These are phyloP conservation scores for Carex cristatella DNA, from an alignment of 176 grass and related monocot genomes.

Conservation along the genomic window DNA sequence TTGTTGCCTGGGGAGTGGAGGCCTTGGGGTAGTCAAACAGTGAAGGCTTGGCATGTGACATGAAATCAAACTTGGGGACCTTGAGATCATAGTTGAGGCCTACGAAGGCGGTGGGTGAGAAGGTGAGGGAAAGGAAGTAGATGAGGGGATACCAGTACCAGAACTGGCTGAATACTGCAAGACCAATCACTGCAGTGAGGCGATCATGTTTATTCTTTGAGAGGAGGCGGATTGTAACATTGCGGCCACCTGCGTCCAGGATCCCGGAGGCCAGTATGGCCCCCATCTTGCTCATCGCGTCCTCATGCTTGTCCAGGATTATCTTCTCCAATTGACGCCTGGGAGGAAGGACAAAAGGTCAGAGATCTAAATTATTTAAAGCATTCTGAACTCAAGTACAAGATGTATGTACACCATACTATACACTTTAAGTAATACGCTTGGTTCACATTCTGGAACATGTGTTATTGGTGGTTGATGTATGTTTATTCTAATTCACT, in stretches of 20 bases:
- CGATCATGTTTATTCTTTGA: conserved; percentile 93
- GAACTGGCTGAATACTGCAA: conserved; percentile 94
- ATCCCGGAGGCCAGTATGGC: conserved; percentile 98
- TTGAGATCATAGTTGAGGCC: conserved; percentile 94
- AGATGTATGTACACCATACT: not conserved
- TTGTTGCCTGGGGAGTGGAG: conserved; percentile 67
- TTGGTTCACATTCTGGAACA: not conserved
- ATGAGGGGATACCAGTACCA: conserved; percentile 99
- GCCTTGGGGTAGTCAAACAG: conserved; percentile 85
- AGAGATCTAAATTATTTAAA: not conserved
- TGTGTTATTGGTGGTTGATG: not conserved
- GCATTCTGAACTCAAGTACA: not conserved
- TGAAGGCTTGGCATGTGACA: conserved; percentile 87
- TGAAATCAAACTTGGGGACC: conserved; percentile 91
- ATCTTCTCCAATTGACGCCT: conserved; percentile 97
- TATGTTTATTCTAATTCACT: not conserved
- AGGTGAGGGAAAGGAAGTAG: conserved; percentile 90
- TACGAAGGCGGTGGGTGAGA: conserved; percentile 85
- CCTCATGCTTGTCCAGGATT: conserved; percentile 98
- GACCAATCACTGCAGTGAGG: conserved; percentile 88
- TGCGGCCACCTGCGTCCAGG: conserved; percentile 93
- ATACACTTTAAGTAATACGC: not conserved
- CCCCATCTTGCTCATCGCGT: conserved; percentile 99
- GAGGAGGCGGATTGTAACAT: conserved; percentile 92
- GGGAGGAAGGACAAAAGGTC: not conserved